phyloP scores from a whole-genome alignment of 164 flowering plant genomes.

The Houttuynia cordata region DNA sequence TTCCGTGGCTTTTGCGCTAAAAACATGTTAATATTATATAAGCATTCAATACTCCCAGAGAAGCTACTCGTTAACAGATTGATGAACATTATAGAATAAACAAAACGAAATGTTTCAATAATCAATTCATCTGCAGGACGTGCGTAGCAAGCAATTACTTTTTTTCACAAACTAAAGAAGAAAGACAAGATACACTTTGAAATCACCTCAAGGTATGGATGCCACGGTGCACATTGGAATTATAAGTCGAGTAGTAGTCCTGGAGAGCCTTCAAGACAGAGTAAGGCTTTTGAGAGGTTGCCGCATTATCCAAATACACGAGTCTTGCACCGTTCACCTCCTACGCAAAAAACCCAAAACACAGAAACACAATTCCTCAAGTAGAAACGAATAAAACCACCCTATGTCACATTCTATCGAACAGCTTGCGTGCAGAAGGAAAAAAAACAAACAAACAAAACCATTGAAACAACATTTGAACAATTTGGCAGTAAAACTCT shows the following conservation, averaged over 20 bases:
- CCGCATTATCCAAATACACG: slow-evolving; percentile 92
- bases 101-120: not conserved
- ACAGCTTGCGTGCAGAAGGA: not conserved
- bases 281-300: slow-evolving; percentile 92
- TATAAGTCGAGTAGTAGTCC: slow-evolving; percentile 56
- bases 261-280: slow-evolving; percentile 57
- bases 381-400: not conserved
- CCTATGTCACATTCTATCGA: not conserved
- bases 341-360: slow-evolving; percentile 18
- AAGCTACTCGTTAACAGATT: not conserved
- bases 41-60: not conserved
- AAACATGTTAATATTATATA: not conserved
- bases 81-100: not conserved
- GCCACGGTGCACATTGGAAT: slow-evolving; percentile 94
- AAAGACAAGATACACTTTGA: not conserved
- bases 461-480: not conserved
- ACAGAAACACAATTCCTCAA: not conserved
- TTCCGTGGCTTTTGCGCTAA: slow-evolving; percentile 91
- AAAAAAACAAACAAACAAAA: not conserved
- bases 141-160: not conserved
- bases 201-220: slow-evolving; percentile 75
- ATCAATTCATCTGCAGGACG: not conserved
- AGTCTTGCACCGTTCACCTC: slow-evolving; percentile 71
- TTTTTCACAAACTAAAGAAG: not conserved
- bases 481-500: not conserved